These are phyloP conservation scores for Pythium guiyangense DNA, from an alignment of 352 stramenopile genomes.

Conservation along the genomic window DNA sequence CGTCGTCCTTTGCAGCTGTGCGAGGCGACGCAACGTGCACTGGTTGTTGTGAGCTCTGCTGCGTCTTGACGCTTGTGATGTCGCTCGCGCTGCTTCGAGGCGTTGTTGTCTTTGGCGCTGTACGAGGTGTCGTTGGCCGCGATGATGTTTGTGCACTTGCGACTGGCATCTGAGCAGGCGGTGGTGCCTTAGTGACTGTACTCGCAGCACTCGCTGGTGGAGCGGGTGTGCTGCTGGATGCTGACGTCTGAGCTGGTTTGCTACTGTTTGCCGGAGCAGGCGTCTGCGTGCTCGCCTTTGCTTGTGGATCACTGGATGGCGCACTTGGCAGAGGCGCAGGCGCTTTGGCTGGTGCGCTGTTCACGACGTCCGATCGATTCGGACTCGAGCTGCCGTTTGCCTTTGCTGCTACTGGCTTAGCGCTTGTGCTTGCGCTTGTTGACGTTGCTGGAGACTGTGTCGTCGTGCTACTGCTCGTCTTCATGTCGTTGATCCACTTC, in stretches of 20 bases:
- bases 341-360: no score
- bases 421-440: not conserved
- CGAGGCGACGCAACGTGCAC: not conserved
- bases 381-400: not conserved
- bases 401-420: not conserved
- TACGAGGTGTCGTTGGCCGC: not conserved
- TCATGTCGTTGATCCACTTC: slow-evolving; percentile 14
- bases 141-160: not conserved
- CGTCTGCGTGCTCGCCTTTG: not conserved
- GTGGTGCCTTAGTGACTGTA: not conserved
- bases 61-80: not conserved
- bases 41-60: not conserved
- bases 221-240: not conserved
- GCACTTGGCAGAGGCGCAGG: no score
- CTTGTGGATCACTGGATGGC: not conserved
- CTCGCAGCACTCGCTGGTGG: not conserved
- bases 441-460: not conserved
- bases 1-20: slow-evolving; percentile 13
- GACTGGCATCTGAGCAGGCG: not conserved
- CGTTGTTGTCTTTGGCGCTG: not conserved
- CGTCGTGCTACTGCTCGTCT: not conserved
- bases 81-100: not conserved
- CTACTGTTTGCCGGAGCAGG: not conserved
- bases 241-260: not conserved
- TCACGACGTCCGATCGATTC: no score